phyloP scores from a whole-genome alignment of 2,329 filamentous ascomycete species.

The Helicocarpus griseus region DNA sequence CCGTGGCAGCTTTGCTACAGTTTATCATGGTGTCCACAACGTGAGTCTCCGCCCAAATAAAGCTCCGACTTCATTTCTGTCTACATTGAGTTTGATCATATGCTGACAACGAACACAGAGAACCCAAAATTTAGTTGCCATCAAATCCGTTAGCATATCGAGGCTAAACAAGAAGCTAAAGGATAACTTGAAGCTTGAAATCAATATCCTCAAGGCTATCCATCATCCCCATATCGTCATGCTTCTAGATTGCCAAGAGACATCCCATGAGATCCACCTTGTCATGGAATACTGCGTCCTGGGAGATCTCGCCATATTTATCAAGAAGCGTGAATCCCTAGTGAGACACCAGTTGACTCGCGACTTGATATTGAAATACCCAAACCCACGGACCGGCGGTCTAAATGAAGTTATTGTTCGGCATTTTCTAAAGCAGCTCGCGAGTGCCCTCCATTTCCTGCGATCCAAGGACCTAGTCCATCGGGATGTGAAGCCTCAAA shows the following conservation, averaged over 20 bases:
- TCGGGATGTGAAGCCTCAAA: constrained; percentile 95
- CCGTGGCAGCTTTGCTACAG: constrained; percentile 93
- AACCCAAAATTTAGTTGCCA: constrained; percentile 72
- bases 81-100: background rate
- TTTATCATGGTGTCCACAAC: constrained; percentile 78
- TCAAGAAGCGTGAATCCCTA: constrained; percentile 83
- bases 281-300: constrained; percentile 99
- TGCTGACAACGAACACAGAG: constrained; percentile 20
- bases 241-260: constrained; percentile 88
- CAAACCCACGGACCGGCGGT: constrained; percentile 71
- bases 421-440: constrained; percentile 91
- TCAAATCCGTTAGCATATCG: constrained; percentile 88
- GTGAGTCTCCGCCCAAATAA: constrained; percentile 42
- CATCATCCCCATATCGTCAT: constrained; percentile 96
- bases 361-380: constrained; percentile 90
- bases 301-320: constrained; percentile 88
- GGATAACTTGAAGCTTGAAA: constrained; percentile 91
- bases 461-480: constrained; percentile 81
- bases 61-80: background rate
- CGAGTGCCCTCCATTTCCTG: constrained; percentile 84
- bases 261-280: constrained; percentile 79
- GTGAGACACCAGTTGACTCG: constrained; percentile 68
- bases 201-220: constrained; percentile 85
- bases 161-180: constrained; percentile 94
- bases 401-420: constrained; percentile 92